A percentile compares a stretch with the other conserved stretches of the same genome.
Evolutionary conservation across 202 grass and related monocot genomes (phyloP).

Genomic region (Schoenoplectus triqueter): DNA sequence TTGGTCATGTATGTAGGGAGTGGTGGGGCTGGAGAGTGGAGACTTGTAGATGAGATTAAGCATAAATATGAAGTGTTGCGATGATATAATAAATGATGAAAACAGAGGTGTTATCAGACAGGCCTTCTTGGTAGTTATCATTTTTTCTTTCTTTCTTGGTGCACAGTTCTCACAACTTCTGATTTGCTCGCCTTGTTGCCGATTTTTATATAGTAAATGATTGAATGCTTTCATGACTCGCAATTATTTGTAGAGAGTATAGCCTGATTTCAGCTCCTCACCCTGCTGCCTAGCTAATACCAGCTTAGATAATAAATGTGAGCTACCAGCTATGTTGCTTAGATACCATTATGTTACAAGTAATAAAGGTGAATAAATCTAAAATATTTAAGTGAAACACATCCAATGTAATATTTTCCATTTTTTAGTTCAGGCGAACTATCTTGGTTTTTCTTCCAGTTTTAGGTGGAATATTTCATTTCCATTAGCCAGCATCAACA

Average conservation of each 20-base stretch:
- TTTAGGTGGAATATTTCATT: not conserved
- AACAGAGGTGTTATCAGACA: not conserved
- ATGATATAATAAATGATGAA: not conserved
- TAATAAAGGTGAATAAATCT: not conserved
- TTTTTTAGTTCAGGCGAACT: not conserved
- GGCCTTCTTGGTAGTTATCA: not conserved
- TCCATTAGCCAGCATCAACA: not conserved
- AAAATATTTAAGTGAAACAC: not conserved
- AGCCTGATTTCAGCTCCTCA: not conserved
- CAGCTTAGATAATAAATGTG: not conserved
- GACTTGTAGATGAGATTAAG: not conserved
- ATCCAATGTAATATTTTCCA: not conserved
- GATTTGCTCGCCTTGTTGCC: not conserved
- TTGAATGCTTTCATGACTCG: not conserved
- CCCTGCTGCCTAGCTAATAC: not conserved
- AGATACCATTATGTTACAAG: constrained; percentile 11
- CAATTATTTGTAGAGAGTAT: not conserved
- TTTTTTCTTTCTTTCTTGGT: not conserved
- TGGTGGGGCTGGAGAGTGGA: not conserved
- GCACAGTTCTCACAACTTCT: not conserved
- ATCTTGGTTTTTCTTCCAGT: not conserved
- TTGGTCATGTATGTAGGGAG: not conserved
- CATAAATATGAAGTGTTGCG: not conserved
- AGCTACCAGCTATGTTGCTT: not conserved
- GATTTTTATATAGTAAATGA: not conserved